phyloP scores from a whole-genome alignment of 495 filamentous ascomycete genomes.

The Chaetomium fimeti region DNA sequence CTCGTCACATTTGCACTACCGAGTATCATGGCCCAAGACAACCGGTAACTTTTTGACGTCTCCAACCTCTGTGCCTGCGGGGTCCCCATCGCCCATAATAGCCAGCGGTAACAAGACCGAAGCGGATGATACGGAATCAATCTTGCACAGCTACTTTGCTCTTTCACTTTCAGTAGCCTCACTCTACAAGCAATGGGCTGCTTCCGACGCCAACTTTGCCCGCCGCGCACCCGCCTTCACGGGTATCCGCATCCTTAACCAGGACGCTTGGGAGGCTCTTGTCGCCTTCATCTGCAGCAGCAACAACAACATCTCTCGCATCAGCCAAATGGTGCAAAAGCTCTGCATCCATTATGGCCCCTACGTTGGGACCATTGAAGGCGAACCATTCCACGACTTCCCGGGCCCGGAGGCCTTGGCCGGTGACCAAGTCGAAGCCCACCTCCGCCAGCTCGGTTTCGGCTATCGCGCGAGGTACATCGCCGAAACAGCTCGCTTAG shows the following conservation, averaged over 20 bases:
- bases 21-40: constrained; percentile 56
- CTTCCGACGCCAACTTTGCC: constrained; percentile 83
- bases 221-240: constrained; percentile 83
- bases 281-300: constrained; percentile 96
- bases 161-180: constrained; percentile 66
- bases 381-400: constrained; percentile 80
- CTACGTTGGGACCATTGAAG: constrained; percentile 66
- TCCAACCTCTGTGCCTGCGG: constrained; percentile 17
- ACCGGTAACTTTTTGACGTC: constrained; percentile 27
- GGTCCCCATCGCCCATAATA: constrained; percentile 4
- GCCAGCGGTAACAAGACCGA: constrained; percentile 25
- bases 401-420: constrained; percentile 71
- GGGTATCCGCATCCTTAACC: constrained; percentile 89
- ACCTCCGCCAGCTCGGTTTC: constrained; percentile 81
- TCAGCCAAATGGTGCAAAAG: constrained; percentile 94
- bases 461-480: constrained; percentile 94
- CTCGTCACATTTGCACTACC: constrained; percentile 74
- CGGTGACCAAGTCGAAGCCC: constrained; percentile 65
- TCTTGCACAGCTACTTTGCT: constrained; percentile 80
- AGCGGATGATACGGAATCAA: constrained; percentile 61
- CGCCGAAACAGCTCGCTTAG: constrained; percentile 73
- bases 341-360: constrained; percentile 83
- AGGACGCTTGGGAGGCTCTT: constrained; percentile 95
- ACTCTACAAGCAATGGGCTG: constrained; percentile 86
- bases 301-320: constrained; percentile 96